Base-by-base conservation (phyloP, 1,139 yeast genomes). In the Hyphopichia burtonii region DNA sequence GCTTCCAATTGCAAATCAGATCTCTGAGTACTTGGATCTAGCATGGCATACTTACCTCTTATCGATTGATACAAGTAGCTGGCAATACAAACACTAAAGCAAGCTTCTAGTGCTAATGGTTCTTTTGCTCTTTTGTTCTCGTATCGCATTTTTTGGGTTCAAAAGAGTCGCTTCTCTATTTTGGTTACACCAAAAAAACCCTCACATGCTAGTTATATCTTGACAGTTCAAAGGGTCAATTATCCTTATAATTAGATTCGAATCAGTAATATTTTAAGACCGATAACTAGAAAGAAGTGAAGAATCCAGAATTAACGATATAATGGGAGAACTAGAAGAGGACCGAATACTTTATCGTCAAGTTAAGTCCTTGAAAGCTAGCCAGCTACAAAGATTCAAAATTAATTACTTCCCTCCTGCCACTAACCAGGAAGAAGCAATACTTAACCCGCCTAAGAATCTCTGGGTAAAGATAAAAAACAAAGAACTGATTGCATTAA, bases 381-480 rank as follows among this genome's bases (percentile, higher is more conserved):
- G 76, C 4, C 72, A 71, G 46, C 50, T 63, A 15, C 63, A 68
- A 38, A 50, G 76, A 30, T 71, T 69, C 51, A 62, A 55, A 34
- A 57, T 71, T 38, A 51, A 53, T 20, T 71, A 67, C 45, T 51
- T 63, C 5, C 75, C 75, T 2, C 54, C 52, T 31, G 42, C 47
- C 3, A 43, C 53, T n/a, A 54, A 51, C 15, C 51, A 51, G 18
- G 54, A 54, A 25, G 42, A 47, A 14, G 39, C 44, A 12, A 36
- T 31, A 23, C 44, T 50, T 11, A 45, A 47, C 18, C 44, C 54
- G 15, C 65, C 71, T 3, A 52, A 63, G 3, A 63, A 54, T 37
- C 51, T 73, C 14, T 86, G 83, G 80, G 67, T 91, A 14, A 82
- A 80, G 49, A 76, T 93, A 32, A 81, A 80, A 52, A 93, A 93